Percentiles rank a stretch among this genome's conserved stretches.
Conservation (phyloP, 495 filamentous ascomycete species). For the Trichocladium uniseriatum region DNA sequence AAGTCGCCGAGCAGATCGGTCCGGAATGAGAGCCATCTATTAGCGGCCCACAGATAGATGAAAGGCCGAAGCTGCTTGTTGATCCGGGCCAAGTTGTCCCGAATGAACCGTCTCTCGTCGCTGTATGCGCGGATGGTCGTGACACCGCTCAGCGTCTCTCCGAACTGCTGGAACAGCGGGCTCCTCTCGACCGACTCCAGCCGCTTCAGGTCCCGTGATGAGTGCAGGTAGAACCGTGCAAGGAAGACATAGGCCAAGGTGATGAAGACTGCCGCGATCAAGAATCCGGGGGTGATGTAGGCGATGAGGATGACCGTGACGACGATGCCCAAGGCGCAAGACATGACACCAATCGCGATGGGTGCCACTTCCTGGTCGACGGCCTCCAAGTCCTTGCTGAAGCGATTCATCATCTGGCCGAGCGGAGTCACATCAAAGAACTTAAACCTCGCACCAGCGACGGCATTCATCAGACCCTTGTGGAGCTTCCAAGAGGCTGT, state of each 20-base stretch:
- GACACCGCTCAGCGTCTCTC: slow-evolving; percentile 89
- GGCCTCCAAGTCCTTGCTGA: slow-evolving; percentile 93
- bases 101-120: slow-evolving; percentile 84
- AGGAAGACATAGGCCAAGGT: slow-evolving; percentile 71
- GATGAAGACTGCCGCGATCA: slow-evolving; percentile 82
- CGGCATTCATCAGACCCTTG: slow-evolving; percentile 60
- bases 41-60: slow-evolving; percentile 95
- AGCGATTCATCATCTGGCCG: slow-evolving; percentile 96
- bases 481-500: slow-evolving; percentile 84
- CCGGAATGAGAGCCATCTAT: slow-evolving; percentile 91
- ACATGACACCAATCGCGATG: slow-evolving; percentile 60
- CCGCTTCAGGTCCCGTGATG: slow-evolving; percentile 88
- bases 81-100: slow-evolving; percentile 83
- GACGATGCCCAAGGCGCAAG: slow-evolving; percentile 52
- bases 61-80: slow-evolving; percentile 89
- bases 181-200: slow-evolving; percentile 91
- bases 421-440: slow-evolving; percentile 98
- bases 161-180: slow-evolving; percentile 96
- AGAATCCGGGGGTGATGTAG: slow-evolving; percentile 82
- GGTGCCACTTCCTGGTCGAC: slow-evolving; percentile 95
- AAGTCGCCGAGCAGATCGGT: slow-evolving; percentile 86
- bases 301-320: slow-evolving; percentile 90
- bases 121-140: slow-evolving; percentile 98
- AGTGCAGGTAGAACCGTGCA: slow-evolving; percentile 79
- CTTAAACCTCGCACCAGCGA: slow-evolving; percentile 84